Percentiles rank a stretch among this genome's conserved stretches.
Conservation (phyloP, 2,329 filamentous ascomycete species). For the Chaetoscypha palmicola region DNA sequence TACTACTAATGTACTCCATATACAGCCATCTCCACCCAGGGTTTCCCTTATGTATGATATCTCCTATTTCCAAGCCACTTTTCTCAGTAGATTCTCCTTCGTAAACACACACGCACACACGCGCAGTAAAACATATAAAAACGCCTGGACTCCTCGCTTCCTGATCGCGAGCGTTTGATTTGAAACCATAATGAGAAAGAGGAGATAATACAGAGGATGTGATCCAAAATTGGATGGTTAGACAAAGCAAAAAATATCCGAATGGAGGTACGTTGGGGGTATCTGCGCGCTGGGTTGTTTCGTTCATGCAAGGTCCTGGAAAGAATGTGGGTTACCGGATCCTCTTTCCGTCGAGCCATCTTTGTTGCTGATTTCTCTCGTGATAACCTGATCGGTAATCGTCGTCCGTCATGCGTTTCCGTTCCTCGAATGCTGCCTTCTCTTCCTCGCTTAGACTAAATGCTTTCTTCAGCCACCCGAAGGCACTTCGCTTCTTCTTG, state of each 20-base stretch:
- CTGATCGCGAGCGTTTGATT: background rate
- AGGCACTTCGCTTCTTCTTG: conserved; percentile 62
- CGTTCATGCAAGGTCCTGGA: background rate
- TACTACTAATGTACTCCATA: too few relatives aligned
- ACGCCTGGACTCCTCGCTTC: background rate
- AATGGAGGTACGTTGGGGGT: background rate
- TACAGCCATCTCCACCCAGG: too few relatives aligned
- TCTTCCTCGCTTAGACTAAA: conserved; percentile 60
- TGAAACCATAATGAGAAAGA: background rate
- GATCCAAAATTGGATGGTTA: too few relatives aligned
- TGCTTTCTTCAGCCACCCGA: conserved; percentile 63
- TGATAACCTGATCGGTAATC: conserved; percentile 8
- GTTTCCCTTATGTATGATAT: too few relatives aligned
- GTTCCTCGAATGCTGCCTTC: conserved; percentile 50
- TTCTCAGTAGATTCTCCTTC: too few relatives aligned
- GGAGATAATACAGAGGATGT: too few relatives aligned
- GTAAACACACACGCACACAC: too few relatives aligned
- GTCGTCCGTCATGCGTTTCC: conserved; percentile 31
- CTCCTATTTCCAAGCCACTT: too few relatives aligned
- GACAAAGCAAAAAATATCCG: background rate
- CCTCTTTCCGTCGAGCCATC: background rate
- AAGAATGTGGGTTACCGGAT: background rate
- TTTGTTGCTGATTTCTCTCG: background rate
- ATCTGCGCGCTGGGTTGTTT: background rate
- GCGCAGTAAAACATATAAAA: too few relatives aligned